Evolutionary conservation across 2,329 filamentous ascomycete genomes (phyloP).

Genomic region (Calonectria hongkongensis): DNA sequence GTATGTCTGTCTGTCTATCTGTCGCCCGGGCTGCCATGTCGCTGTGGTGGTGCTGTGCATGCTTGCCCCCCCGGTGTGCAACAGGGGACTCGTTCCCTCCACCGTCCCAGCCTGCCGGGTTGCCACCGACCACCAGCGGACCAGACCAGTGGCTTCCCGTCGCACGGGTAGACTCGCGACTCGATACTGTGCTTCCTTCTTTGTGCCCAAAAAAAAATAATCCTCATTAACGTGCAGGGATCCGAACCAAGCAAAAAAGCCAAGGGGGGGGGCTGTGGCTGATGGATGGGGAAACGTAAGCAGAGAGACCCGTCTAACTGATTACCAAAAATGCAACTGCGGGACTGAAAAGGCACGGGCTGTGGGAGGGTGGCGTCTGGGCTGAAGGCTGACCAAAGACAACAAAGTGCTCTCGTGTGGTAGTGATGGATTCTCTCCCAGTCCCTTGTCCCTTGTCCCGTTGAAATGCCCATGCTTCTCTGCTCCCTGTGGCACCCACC

Average conservation of each 20-base stretch:
- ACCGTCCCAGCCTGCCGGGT: conserved; percentile 13
- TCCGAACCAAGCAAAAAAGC: conserved; percentile 14
- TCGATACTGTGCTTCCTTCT: neutral
- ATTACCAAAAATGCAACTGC: conserved; percentile 4
- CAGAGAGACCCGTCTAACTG: conserved; percentile 7
- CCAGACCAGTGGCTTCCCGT: neutral
- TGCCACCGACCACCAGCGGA: neutral
- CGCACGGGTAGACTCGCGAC: neutral
- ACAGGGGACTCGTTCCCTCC: neutral
- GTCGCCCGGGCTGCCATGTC: neutral
- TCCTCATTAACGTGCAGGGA: neutral
- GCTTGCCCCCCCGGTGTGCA: neutral
- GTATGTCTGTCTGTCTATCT: too few relatives aligned
- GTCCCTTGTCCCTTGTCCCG: conserved; percentile 4
- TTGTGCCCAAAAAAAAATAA: conserved; percentile 4
- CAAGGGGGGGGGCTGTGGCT: conserved; percentile 27
- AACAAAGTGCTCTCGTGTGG: conserved; percentile 10
- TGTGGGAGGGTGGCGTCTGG: conserved; percentile 22
- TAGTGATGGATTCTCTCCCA: neutral
- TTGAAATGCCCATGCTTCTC: neutral
- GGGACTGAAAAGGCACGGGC: conserved; percentile 15
- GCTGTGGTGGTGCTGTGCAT: neutral
- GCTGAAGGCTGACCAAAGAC: conserved; percentile 30
- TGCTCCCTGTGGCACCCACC: conserved; percentile 3
- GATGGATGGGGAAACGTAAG: conserved; percentile 28